Base-by-base conservation (phyloP, 768 basidiomycete species). In the Gloeopeniophorella convolvens region DNA sequence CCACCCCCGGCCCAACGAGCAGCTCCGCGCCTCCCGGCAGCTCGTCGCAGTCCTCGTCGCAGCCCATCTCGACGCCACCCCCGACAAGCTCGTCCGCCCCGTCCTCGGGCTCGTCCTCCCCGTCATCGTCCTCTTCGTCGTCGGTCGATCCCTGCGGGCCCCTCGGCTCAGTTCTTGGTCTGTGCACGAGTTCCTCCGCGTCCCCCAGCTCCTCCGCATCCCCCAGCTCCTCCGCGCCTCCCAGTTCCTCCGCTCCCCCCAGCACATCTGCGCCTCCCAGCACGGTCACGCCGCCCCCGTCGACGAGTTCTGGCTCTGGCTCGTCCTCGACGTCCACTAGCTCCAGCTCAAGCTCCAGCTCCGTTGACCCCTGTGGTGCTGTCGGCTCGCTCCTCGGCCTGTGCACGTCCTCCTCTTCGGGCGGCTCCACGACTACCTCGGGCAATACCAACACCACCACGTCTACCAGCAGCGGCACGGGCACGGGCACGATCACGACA, bases 171-270 rank as follows among this genome's bases (percentile, higher is more conserved):
- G 46, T 56, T 28, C 62, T 60, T 31, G 65, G 41, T 24, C 43
- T 48, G 8, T 50, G 59, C 6, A 42, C 60, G 12, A 23, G 11
- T 15, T 20, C 44, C 16, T n/a, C 23, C 18, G 42, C 58, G 13
- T 32, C 36, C 24, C 35, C 55, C 20, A 23, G 11, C 18, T 20
- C 44, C 16, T n/a, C 23, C 18, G 42, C 58, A 11, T 32, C 36
- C 24, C 15, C 34, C 16, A 48, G 39, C 21, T 20, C 43, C 16
- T 18, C 45, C 23, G 18, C 42, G 30, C 46, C 26, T 11, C 18
- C 43, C 46, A 63, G 74, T 20, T 71, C 73, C 10, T 69, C 70
- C 59, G 65, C 70, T 1, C 72, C 69, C 2, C 63, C 75, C 5
- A 45, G 66, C 15, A 60, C 59, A 28, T 32, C 51, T 13, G 32